A percentile compares a stretch with the other conserved stretches of the same genome.
Conservation (phyloP, 176 grass and related monocot species). For the Eragrostis nindensis region DNA sequence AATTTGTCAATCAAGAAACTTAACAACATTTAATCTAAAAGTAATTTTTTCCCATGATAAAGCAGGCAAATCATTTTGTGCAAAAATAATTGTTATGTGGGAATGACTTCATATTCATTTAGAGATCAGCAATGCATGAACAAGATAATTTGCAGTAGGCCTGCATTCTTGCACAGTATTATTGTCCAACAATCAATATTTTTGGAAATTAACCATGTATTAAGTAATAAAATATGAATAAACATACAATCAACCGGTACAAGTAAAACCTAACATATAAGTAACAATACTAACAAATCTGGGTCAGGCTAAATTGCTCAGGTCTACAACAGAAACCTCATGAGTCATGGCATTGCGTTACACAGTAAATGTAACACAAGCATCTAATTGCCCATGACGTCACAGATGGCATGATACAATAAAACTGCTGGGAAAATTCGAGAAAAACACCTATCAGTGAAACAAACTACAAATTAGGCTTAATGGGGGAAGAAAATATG, state of each 20-base stretch:
- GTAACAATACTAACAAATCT: background rate
- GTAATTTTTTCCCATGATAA: slow-evolving; percentile 3
- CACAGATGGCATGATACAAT: background rate
- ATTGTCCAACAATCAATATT: background rate
- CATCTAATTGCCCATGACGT: background rate
- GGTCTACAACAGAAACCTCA: background rate
- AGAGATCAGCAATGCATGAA: slow-evolving; percentile 15
- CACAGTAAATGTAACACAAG: no score
- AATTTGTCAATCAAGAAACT: background rate
- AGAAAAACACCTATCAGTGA: background rate
- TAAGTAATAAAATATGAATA: slow-evolving; percentile 3
- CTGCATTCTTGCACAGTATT: background rate
- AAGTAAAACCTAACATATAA: background rate
- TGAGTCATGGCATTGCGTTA: background rate
- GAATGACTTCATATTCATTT: background rate
- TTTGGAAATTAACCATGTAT: background rate
- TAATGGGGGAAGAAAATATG: background rate
- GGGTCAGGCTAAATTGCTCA: background rate
- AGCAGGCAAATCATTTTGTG: background rate
- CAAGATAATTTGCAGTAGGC: background rate
- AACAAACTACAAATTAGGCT: background rate
- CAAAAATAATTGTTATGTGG: background rate
- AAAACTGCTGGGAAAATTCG: background rate
- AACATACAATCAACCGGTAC: background rate
- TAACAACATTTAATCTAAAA: slow-evolving; percentile 6